These are phyloP conservation scores for Yamadazyma taylorii DNA, from an alignment of 1,139 yeast species.

Conservation along the genomic window DNA sequence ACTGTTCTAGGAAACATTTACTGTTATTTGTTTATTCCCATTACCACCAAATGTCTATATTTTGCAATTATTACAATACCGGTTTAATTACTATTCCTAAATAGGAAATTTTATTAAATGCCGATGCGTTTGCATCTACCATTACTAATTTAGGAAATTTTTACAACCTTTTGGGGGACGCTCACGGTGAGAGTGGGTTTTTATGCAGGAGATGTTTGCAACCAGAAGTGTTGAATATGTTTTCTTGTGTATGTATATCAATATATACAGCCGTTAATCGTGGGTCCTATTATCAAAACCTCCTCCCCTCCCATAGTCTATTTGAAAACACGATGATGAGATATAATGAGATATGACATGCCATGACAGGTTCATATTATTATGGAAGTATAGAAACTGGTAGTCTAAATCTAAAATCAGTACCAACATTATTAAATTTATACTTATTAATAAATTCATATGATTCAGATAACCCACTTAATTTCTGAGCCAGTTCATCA, in stretches of 20 bases:
- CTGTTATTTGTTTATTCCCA: not conserved
- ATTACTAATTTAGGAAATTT: conserved; percentile 1
- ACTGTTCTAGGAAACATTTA: conserved; percentile 1
- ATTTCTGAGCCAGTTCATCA: not conserved
- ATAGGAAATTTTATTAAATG: conserved; percentile 5
- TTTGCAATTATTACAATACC: not conserved
- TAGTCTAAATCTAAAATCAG: conserved; percentile 35
- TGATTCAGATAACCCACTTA: not conserved
- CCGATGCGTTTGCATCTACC: not conserved
- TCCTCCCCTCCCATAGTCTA: too few species aligned
- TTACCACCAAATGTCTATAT: too few species aligned
- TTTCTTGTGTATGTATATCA: too few species aligned
- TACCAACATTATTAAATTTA: conserved; percentile 30
- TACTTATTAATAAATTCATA: conserved; percentile 12
- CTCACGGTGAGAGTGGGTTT: too few species aligned
- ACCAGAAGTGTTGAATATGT: too few species aligned
- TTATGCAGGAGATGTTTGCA: not conserved
- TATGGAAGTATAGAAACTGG: conserved; percentile 28
- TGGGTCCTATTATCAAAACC: too few species aligned
- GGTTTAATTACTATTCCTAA: conserved; percentile 1
- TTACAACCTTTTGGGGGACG: not conserved
- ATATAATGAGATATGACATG: too few species aligned
- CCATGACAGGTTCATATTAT: conserved; percentile 1
- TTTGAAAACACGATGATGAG: too few species aligned
- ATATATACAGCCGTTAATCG: too few species aligned